phyloP scores from a whole-genome alignment of 208 protist species.

The Trypanosoma boissoni region DNA sequence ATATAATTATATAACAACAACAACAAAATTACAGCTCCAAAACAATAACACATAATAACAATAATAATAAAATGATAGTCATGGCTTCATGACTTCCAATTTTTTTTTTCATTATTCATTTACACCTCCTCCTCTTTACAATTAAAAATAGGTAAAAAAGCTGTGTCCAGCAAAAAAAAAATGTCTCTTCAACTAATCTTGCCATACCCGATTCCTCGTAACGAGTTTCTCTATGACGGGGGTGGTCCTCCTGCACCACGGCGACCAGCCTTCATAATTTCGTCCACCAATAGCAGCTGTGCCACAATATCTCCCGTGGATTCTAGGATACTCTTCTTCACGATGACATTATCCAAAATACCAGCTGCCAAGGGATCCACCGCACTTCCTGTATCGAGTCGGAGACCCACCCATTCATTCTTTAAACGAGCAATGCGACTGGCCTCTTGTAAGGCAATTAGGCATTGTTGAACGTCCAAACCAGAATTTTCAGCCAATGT shows the following conservation, averaged over 20 bases:
- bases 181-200: no score
- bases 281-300: constrained; percentile 99
- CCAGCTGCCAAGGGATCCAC: constrained; percentile 93
- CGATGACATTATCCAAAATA: constrained; percentile 98
- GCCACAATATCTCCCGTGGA: constrained; percentile 95
- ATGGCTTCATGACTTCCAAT: background rate
- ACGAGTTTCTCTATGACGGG: constrained; percentile 16
- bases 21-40: no score
- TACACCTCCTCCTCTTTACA: background rate
- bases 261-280: constrained; percentile 99
- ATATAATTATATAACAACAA: no score
- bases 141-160: constrained; percentile 13
- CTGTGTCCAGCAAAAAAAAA: constrained; percentile 12
- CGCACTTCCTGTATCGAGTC: constrained; percentile 96
- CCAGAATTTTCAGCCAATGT: constrained; percentile 98
- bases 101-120: background rate
- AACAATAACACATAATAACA: no score
- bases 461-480: constrained; percentile 96
- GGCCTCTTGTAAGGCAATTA: constrained; percentile 96
- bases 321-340: constrained; percentile 98
- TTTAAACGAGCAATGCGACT: constrained; percentile 57
- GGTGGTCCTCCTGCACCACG: constrained; percentile 69
- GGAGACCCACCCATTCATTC: constrained; percentile 92
- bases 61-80: no score
- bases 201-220: no score